These are phyloP conservation scores for Mycena vitilis DNA, from an alignment of 768 basidiomycete genomes.

Conservation along the genomic window DNA sequence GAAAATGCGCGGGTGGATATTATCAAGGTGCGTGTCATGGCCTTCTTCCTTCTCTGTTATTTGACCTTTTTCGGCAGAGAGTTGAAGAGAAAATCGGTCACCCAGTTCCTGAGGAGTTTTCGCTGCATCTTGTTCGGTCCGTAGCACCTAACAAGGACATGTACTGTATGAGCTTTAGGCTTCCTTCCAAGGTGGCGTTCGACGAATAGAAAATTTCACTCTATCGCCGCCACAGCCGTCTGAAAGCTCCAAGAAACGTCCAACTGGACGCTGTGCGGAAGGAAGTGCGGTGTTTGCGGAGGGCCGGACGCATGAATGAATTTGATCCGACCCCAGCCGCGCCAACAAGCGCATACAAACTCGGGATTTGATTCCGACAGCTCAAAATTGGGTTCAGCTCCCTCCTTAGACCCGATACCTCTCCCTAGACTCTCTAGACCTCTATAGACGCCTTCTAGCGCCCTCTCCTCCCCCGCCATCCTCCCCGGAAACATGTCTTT, in stretches of 20 bases:
- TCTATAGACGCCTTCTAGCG: constrained; percentile 25
- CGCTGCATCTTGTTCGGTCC: constrained; percentile 84
- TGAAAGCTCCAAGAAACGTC: background rate
- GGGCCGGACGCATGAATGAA: too few species aligned
- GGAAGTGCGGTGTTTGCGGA: constrained; percentile 2
- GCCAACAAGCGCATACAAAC: background rate
- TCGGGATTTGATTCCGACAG: background rate
- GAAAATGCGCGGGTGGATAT: constrained; percentile 83
- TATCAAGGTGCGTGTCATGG: constrained; percentile 66
- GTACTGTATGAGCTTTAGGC: constrained; percentile 94
- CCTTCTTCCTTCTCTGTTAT: constrained; percentile 28
- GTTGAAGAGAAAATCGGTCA: constrained; percentile 75
- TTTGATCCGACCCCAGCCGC: background rate
- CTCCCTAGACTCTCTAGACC: constrained; percentile 40
- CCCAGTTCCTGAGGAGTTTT: constrained; percentile 59
- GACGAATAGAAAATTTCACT: constrained; percentile 23
- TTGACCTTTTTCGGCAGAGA: constrained; percentile 59
- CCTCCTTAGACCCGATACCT: constrained; percentile 50
- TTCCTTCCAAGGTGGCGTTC: constrained; percentile 54
- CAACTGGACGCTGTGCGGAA: too few species aligned
- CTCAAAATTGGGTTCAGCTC: constrained; percentile 8
- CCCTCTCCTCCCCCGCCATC: background rate
- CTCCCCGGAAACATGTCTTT: constrained; percentile 47
- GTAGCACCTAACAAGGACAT: constrained; percentile 98
- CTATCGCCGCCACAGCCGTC: background rate